These are phyloP conservation scores for Tricholoma terreum DNA, from an alignment of 768 basidiomycete genomes.

Conservation along the genomic window DNA sequence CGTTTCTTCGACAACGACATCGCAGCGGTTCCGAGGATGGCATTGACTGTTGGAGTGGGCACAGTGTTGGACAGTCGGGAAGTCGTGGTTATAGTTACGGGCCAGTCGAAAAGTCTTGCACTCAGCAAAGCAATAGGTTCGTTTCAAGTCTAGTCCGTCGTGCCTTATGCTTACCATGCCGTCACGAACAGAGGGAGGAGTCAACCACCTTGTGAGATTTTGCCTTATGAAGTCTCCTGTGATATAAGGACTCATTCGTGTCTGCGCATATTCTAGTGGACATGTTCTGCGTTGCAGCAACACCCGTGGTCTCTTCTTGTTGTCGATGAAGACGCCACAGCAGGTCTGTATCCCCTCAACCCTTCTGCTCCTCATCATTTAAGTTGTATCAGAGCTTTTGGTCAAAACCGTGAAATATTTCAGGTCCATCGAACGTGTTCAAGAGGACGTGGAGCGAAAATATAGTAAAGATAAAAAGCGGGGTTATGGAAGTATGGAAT, in stretches of 20 bases:
- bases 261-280: constrained; percentile 48
- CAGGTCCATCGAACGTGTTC: constrained; percentile 85
- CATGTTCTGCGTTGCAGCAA: constrained; percentile 77
- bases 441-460: constrained; percentile 72
- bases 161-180: not conserved
- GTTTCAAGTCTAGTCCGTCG: constrained; percentile 16
- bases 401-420: constrained; percentile 93
- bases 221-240: not conserved
- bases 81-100: constrained; percentile 84
- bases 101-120: constrained; percentile 78
- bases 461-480: not conserved
- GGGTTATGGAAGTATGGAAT: constrained; percentile 1
- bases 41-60: constrained; percentile 84
- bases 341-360: constrained; percentile 42
- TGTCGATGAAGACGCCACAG: constrained; percentile 84
- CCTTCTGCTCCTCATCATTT: not conserved
- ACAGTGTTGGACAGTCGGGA: constrained; percentile 84
- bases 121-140: constrained; percentile 81
- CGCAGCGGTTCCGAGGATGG: constrained; percentile 77
- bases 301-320: constrained; percentile 91
- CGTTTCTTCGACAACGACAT: constrained; percentile 88
- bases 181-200: constrained; percentile 64
- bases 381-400: constrained; percentile 58
- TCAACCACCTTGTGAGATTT: constrained; percentile 74
- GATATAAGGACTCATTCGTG: not conserved